phyloP scores from a whole-genome alignment of 2,329 filamentous ascomycete genomes.

The Mollisia scopiformis region DNA sequence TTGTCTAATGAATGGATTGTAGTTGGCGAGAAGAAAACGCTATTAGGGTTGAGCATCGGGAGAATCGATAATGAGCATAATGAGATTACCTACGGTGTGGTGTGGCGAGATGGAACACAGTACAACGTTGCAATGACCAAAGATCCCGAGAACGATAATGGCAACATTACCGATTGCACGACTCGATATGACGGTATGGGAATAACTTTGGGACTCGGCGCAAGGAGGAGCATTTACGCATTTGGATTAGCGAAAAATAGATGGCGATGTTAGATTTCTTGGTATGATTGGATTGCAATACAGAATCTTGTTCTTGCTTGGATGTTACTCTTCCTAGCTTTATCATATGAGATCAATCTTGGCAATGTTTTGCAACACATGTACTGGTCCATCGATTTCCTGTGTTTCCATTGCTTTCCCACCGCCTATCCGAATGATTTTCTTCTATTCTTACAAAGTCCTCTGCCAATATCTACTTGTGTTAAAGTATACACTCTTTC shows the following conservation, averaged over 20 bases:
- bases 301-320: not conserved
- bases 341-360: too few species aligned
- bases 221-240: not conserved
- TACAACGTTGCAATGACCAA: not conserved
- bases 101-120: not conserved
- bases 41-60: conserved; percentile 11
- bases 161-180: not conserved
- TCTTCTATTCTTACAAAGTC: too few species aligned
- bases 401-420: not conserved
- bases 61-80: too few species aligned
- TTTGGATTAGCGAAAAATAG: not conserved
- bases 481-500: too few species aligned
- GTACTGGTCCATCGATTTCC: not conserved
- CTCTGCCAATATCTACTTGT: too few species aligned
- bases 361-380: not conserved
- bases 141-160: not conserved
- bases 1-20: not conserved
- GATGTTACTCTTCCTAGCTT: too few species aligned
- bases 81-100: too few species aligned
- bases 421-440: too few species aligned
- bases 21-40: conserved; percentile 24
- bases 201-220: not conserved
- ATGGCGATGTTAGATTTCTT: not conserved
- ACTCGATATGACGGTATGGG: too few species aligned
- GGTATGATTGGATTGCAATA: not conserved